Evolutionary conservation across 345 rosid genomes (phyloP).

Genomic region (Lepidium sativum): DNA sequence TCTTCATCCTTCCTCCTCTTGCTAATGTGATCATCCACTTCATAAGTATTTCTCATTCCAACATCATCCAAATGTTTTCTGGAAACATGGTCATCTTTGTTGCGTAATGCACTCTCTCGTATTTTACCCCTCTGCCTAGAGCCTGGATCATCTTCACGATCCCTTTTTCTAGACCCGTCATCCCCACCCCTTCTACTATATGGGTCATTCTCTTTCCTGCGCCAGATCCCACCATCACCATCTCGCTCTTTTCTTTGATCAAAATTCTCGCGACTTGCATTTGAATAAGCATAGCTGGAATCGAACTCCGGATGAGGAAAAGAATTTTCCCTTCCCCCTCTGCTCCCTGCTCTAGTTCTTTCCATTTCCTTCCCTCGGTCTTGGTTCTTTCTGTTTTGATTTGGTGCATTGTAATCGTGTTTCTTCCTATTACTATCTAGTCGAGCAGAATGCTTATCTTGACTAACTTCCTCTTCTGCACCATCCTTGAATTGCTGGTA

Average conservation of each 20-base stretch:
- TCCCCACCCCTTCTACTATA: slow-evolving; percentile 46
- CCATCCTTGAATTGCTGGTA: slow-evolving; percentile 53
- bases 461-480: slow-evolving; percentile 80
- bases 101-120: slow-evolving; percentile 55
- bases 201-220: slow-evolving; percentile 55
- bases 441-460: slow-evolving; percentile 43
- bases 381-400: slow-evolving; percentile 48
- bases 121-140: slow-evolving; percentile 63
- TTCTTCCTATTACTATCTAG: slow-evolving; percentile 36
- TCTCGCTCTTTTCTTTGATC: slow-evolving; percentile 68
- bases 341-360: slow-evolving; percentile 35
- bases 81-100: slow-evolving; percentile 53
- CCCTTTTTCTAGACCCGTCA: slow-evolving; percentile 69
- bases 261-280: slow-evolving; percentile 45
- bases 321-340: slow-evolving; percentile 52
- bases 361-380: slow-evolving; percentile 58
- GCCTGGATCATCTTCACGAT: slow-evolving; percentile 57
- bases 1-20: slow-evolving; percentile 84
- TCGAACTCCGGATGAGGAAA: slow-evolving; percentile 53
- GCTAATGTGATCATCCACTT: slow-evolving; percentile 53
- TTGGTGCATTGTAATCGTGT: slow-evolving; percentile 45
- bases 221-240: slow-evolving; percentile 48
- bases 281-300: slow-evolving; percentile 34
- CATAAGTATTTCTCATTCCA: slow-evolving; percentile 47
- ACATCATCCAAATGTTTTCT: slow-evolving; percentile 78